A percentile compares a stretch with the other conserved stretches of the same genome.
phyloP scores from a whole-genome alignment of 2,329 filamentous ascomycete genomes.

The Colletotrichum liaoningense region DNA sequence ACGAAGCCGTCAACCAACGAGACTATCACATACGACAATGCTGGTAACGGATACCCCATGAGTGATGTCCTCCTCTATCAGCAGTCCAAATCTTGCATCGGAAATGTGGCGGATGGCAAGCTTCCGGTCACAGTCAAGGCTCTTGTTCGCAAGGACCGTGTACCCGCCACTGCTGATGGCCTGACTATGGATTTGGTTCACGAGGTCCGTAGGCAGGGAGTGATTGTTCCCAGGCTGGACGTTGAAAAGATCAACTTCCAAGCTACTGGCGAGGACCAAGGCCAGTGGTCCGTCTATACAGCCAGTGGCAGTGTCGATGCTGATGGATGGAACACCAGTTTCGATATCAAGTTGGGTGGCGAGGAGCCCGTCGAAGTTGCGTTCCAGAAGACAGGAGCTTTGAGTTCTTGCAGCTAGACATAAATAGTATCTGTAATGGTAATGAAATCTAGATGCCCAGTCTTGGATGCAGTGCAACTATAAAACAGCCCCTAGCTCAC shows the following conservation, averaged over 20 bases:
- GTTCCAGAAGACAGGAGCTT: constrained; percentile 15
- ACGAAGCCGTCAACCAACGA: constrained; percentile 36
- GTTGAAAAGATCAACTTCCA: constrained; percentile 25
- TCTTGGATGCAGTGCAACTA: background rate
- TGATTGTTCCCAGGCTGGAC: constrained; percentile 26
- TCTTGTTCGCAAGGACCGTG: constrained; percentile 20
- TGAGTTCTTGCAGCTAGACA: constrained; percentile 8
- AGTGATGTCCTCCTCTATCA: constrained; percentile 37
- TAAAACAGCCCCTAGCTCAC: background rate
- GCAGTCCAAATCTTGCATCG: constrained; percentile 35
- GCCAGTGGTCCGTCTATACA: constrained; percentile 27
- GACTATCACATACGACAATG: constrained; percentile 37
- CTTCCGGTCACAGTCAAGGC: constrained; percentile 11
- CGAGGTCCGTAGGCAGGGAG: constrained; percentile 20
- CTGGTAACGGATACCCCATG: constrained; percentile 37
- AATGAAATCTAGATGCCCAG: background rate
- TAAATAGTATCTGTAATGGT: background rate
- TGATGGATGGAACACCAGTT: constrained; percentile 26
- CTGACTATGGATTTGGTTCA: constrained; percentile 30
- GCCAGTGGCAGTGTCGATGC: background rate
- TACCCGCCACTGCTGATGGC: constrained; percentile 1
- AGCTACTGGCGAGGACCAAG: constrained; percentile 13
- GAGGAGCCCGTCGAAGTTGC: constrained; percentile 3
- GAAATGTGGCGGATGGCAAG: constrained; percentile 2
- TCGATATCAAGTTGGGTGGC: constrained; percentile 28